Base-by-base conservation (phyloP, 192 early-diverging fungal species). In the Pilaira anomala region DNA sequence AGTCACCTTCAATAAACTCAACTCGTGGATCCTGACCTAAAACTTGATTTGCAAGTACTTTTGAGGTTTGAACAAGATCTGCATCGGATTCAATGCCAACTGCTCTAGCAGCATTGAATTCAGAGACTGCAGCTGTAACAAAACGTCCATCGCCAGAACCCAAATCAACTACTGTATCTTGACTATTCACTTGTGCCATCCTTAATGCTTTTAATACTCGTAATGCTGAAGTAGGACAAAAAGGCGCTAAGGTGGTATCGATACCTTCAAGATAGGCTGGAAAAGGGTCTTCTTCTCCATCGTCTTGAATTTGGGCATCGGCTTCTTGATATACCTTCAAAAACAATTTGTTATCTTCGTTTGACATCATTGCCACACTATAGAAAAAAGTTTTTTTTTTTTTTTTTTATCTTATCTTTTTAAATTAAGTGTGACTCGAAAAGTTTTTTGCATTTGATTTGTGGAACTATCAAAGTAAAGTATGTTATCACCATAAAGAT, bases 121-220 rank as follows among this genome's bases (percentile, higher is more conserved):
- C 70, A 13, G 58, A 16, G 3, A 76, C 76, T 1, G 84, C 82
- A 21, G 79, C 79, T 26, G 67, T 72, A 14, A 82, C 81, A 30
- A 85, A 76, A 12, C 84, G 69, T 7, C 84, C 84, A 62, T 86
- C 84, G 16, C 84, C 84, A 39, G 79, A 84, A 2, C 84, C 83
- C n/a, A 86, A 70, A 62, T 86, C 84, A 3, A 86, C 42, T 1
- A 86, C 60, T 16, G 48, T 55, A 54, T 86, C 84, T 7, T 40
- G 19, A 1, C 67, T 9, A n/a, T 29, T 36, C 13, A 80, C 63
- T 12, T 69, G 40, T 16, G 73, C 84, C 78, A 85, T 70, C 9
- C 60, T 51, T 13, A 85, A 52, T 3, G 81, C 77, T 13, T 74
- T 25, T 18, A 74, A 58, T 45, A 86, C 83, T 39, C 82, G 74